These are phyloP conservation scores for Yarrowia sp. DNA, from an alignment of 805 yeast genomes.

Conservation along the genomic window DNA sequence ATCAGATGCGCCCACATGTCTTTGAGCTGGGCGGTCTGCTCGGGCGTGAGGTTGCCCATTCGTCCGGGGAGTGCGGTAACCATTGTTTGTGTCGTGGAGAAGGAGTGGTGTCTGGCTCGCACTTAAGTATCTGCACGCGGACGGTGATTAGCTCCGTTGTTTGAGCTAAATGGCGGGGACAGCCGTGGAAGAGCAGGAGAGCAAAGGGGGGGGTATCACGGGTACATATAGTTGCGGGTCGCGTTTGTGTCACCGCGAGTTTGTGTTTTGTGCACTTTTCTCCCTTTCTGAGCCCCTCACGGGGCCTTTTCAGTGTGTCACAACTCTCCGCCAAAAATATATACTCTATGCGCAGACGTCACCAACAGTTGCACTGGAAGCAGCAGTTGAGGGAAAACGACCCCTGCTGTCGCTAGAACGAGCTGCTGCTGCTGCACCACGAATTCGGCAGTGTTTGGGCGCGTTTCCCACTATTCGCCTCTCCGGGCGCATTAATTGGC, in stretches of 20 bases:
- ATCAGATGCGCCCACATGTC: conserved; percentile 41
- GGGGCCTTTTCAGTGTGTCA: too few species aligned
- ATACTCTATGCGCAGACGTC: not conserved
- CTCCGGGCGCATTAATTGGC: too few species aligned
- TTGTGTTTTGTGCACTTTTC: too few species aligned
- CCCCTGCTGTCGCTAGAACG: too few species aligned
- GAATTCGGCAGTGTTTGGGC: too few species aligned
- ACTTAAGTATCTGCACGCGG: not conserved
- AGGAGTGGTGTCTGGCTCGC: not conserved
- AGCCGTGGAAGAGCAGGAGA: too few species aligned
- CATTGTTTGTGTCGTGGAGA: not conserved
- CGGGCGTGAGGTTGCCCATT: conserved; percentile 40
- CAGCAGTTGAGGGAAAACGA: too few species aligned
- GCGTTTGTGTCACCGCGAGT: not conserved
- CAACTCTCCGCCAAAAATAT: too few species aligned
- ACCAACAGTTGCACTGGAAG: too few species aligned
- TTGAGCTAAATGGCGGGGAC: not conserved
- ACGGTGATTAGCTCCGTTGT: conserved; percentile 1
- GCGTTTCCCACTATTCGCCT: too few species aligned
- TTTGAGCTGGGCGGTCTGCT: conserved; percentile 42
- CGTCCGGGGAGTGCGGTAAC: conserved; percentile 36
- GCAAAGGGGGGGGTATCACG: not conserved
- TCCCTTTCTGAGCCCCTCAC: too few species aligned
- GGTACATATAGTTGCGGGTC: not conserved
- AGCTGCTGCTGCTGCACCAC: too few species aligned